phyloP scores from a whole-genome alignment of 129 eudicot genomes.

The Centella asiatica region DNA sequence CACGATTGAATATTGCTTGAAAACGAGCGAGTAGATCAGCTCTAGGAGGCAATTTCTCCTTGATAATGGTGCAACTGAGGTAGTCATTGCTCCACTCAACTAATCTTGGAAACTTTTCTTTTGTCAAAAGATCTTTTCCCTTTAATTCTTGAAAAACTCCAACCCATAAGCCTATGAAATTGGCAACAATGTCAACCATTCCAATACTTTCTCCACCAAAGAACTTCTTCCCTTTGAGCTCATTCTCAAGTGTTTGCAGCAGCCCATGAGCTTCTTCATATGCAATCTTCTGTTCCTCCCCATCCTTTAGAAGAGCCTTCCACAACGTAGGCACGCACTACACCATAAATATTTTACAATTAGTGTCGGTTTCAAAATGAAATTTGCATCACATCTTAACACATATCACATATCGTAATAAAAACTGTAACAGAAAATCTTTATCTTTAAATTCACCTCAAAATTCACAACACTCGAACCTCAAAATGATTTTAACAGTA shows the following conservation, averaged over 20 bases:
- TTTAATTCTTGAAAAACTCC: constrained; percentile 23
- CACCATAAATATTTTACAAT: too few species aligned
- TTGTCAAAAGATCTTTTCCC: constrained; percentile 12
- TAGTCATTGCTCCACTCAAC: constrained; percentile 27
- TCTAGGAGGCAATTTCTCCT: constrained; percentile 32
- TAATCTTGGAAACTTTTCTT: constrained; percentile 30
- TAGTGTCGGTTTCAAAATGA: too few species aligned
- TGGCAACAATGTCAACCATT: constrained; percentile 30
- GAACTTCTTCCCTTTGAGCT: constrained; percentile 23
- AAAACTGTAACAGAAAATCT: not conserved
- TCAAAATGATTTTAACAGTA: too few species aligned
- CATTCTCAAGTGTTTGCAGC: constrained; percentile 13
- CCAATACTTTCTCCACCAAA: too few species aligned
- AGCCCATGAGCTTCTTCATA: constrained; percentile 26
- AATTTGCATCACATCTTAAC: too few species aligned
- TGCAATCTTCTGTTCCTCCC: constrained; percentile 20
- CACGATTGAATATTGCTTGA: constrained; percentile 6
- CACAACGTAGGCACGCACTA: constrained; percentile 24
- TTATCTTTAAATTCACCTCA: not conserved
- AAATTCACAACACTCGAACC: too few species aligned
- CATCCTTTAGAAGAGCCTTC: constrained; percentile 4
- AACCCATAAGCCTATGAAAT: constrained; percentile 34
- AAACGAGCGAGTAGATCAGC: constrained; percentile 12
- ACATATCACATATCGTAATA: not conserved
- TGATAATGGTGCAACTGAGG: constrained; percentile 18